Conservation (phyloP, 1,284 basidiomycete species). For the Sphaerobolus stellatus region DNA sequence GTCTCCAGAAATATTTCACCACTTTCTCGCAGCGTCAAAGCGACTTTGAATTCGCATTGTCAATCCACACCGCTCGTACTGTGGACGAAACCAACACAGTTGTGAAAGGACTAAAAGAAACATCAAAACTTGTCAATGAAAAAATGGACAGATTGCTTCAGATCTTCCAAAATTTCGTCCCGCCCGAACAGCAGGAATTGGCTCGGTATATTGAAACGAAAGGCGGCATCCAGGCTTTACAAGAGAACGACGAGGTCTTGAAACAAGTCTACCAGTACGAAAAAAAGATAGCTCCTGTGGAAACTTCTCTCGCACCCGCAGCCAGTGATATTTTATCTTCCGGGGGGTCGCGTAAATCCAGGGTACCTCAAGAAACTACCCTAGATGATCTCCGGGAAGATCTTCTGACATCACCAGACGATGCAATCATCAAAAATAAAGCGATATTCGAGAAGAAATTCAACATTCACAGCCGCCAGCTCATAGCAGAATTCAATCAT, state of each 20-base stretch:
- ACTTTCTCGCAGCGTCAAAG: constrained; percentile 34
- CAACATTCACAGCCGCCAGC: constrained; percentile 25
- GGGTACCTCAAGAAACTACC: not conserved
- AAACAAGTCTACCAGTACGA: not conserved
- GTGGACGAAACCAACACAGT: constrained; percentile 28
- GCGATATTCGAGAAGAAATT: constrained; percentile 31
- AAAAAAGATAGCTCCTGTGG: too few species aligned
- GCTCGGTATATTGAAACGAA: constrained; percentile 4
- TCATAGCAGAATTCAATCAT: constrained; percentile 24
- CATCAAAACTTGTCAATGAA: constrained; percentile 8
- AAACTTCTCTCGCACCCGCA: not conserved
- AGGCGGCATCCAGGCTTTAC: constrained; percentile 13
- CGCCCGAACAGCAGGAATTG: constrained; percentile 13
- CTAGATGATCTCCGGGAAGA: not conserved
- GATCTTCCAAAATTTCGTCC: constrained; percentile 13
- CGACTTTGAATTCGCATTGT: constrained; percentile 33
- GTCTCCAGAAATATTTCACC: constrained; percentile 33
- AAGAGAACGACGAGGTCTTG: constrained; percentile 12
- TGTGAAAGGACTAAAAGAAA: constrained; percentile 13
- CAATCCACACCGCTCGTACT: constrained; percentile 33
- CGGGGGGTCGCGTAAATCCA: not conserved
- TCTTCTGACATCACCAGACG: constrained; percentile 22
- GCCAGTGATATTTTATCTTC: not conserved
- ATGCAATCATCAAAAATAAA: constrained; percentile 27
- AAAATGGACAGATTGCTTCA: constrained; percentile 1